Evolutionary conservation across 306 rosid species (phyloP).

Genomic region (Datisca glomerata): DNA sequence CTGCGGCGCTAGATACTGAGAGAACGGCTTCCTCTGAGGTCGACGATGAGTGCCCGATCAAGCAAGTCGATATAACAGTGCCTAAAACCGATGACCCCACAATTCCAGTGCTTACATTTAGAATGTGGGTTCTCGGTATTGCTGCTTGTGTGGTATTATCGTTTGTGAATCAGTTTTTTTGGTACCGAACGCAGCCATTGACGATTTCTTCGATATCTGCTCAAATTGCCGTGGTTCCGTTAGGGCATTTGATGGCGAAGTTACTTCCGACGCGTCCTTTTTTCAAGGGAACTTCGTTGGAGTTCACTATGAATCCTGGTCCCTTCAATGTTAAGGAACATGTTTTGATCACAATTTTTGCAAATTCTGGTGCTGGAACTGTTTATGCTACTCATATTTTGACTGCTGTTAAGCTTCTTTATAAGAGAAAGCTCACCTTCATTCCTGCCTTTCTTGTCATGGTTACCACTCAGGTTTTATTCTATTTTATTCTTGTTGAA

Average conservation of each 20-base stretch:
- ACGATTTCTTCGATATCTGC: constrained; percentile 47
- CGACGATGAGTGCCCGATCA: constrained; percentile 30
- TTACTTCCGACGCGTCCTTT: constrained; percentile 33
- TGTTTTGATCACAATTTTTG: constrained; percentile 80
- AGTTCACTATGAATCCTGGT: constrained; percentile 68
- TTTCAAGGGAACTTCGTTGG: constrained; percentile 33
- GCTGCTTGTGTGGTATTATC: constrained; percentile 49
- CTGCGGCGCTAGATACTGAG: no score
- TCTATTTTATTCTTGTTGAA: background rate
- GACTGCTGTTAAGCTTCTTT: constrained; percentile 63
- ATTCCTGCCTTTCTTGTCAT: constrained; percentile 59
- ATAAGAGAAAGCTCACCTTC: constrained; percentile 38
- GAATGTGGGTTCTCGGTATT: constrained; percentile 83
- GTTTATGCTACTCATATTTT: constrained; percentile 71
- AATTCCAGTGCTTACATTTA: constrained; percentile 51
- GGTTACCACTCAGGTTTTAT: constrained; percentile 76
- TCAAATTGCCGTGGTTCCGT: constrained; percentile 87
- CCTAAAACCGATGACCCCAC: constrained; percentile 67
- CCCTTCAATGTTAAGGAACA: constrained; percentile 83
- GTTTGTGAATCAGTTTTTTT: constrained; percentile 80
- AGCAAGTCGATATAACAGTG: constrained; percentile 67
- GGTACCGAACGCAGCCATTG: constrained; percentile 78
- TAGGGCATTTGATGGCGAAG: constrained; percentile 74
- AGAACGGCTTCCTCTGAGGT: no score
- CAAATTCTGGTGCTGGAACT: constrained; percentile 60